Evolutionary conservation across 805 yeast species (phyloP), one percentile per base, ranked within the genome.

Genomic region (Clavispora asparagi): DNA sequence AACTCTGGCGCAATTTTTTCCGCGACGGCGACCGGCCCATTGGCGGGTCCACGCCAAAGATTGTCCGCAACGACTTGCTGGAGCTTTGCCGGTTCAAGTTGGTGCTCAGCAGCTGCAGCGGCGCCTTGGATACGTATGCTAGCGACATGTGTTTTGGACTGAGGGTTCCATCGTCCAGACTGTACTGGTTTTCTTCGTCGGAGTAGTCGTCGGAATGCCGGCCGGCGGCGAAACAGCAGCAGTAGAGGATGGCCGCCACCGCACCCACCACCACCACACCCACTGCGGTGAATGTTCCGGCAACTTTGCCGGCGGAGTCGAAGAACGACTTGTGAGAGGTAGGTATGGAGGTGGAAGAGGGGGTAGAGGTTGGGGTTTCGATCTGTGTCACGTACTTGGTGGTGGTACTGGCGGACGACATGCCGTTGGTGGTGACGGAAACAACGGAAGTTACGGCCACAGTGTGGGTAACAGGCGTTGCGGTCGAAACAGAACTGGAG

Each of bases 261-360:
- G 82, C 41, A 1, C 73, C 73, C 0, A 79, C 55, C 0, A 67
- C 77, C 1, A 83, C 82, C 1, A 88, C 55, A 1, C 91, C 96
- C 14, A 88, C 94, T 0, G 79, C 90, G 2, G 85, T 80, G 64
- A 88, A 88, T 0, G 89, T 85, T 3, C 95, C 96, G 0, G 91
- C 95, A 1, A 88, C 94, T 59, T 84, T 85, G 0, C 92, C 95
- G 40, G 78, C 79, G 40, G 79, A 69, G 47, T 75, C 72, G 73
- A 85, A 88, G 59, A 84, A 88, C 3, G 82, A 68, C 9, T 10
- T 28, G 56, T 19, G 23, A 19, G 23, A 19, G 3, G 23, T 19
- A 3, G 3, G 23, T 19, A 5, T 19, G 23, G 23, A 19, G 23
- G 23, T 19, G 23, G 5, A 3, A 19, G 23, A 19, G 23, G 23